Evolutionary conservation across 208 protist genomes (phyloP).

Genomic region (Lotmaria passim): DNA sequence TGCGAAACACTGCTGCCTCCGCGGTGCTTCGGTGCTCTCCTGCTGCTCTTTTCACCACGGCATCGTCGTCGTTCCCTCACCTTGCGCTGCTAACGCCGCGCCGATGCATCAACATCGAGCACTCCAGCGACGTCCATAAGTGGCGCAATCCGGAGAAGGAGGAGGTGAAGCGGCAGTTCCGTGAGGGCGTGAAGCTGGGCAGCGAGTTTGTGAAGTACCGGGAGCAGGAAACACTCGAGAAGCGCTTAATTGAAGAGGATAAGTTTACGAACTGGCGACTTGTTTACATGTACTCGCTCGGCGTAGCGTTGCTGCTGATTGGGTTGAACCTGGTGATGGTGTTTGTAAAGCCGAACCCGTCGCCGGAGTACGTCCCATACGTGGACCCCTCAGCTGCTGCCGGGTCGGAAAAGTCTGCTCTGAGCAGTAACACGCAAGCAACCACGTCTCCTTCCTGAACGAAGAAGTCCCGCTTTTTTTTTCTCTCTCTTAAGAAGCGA

Average conservation of each 20-base stretch:
- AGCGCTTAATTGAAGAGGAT: slow-evolving; percentile 53
- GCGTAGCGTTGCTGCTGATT: slow-evolving; percentile 51
- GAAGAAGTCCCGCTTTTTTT: no score
- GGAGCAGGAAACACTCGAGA: slow-evolving; percentile 52
- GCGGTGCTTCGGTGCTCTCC: no score
- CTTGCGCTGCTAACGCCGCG: no score
- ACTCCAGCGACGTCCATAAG: slow-evolving; percentile 67
- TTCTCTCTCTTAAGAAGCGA: no score
- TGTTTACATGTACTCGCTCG: slow-evolving; percentile 42
- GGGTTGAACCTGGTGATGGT: slow-evolving; percentile 58
- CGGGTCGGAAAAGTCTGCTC: not conserved
- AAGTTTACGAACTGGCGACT: slow-evolving; percentile 73
- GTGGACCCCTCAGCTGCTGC: slow-evolving; percentile 12
- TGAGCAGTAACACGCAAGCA: no score
- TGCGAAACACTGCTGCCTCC: no score
- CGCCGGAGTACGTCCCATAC: slow-evolving; percentile 77
- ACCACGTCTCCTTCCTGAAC: no score
- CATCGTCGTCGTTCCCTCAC: not conserved
- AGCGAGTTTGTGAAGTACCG: slow-evolving; percentile 48
- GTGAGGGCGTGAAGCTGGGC: slow-evolving; percentile 62
- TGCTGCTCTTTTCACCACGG: not conserved
- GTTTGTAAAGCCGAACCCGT: slow-evolving; percentile 62
- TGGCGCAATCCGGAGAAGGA: slow-evolving; percentile 74
- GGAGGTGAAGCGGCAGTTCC: slow-evolving; percentile 63
- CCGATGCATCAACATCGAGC: slow-evolving; percentile 63